Percentiles rank a stretch among this genome's conserved stretches.
phyloP scores from a whole-genome alignment of 179 eudicot species.

The Pouteria campechiana region DNA sequence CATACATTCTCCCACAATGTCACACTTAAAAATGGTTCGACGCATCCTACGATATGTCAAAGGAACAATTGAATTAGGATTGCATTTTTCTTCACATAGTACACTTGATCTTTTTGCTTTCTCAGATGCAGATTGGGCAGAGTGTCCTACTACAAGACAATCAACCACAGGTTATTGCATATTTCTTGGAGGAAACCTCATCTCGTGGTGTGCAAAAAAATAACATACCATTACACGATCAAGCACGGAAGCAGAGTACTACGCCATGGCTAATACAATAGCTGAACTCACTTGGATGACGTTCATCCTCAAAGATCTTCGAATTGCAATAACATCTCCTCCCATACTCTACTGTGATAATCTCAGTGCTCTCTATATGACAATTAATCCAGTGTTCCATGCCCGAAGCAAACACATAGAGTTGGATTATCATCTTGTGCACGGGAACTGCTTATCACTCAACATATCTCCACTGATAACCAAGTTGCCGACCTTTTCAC shows the following conservation, averaged over 20 bases:
- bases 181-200: not conserved
- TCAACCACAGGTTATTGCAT: not conserved
- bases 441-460: not conserved
- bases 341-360: not conserved
- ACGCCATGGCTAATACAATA: not conserved
- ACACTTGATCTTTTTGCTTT: not conserved
- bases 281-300: not conserved
- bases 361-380: not conserved
- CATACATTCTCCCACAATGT: not conserved
- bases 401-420: not conserved
- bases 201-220: constrained; percentile 3
- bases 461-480: not conserved
- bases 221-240: not conserved
- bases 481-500: not conserved
- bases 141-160: not conserved
- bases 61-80: not conserved
- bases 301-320: too few relatives aligned
- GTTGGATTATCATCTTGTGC: too few relatives aligned
- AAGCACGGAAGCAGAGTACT: not conserved
- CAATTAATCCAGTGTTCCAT: not conserved
- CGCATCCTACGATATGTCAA: not conserved
- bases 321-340: not conserved
- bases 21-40: not conserved
- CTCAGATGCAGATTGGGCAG: constrained; percentile 5
- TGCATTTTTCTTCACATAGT: not conserved